These are phyloP conservation scores for Tolypocladium endophyticum DNA, from an alignment of 2,329 filamentous ascomycete species.

Conservation along the genomic window DNA sequence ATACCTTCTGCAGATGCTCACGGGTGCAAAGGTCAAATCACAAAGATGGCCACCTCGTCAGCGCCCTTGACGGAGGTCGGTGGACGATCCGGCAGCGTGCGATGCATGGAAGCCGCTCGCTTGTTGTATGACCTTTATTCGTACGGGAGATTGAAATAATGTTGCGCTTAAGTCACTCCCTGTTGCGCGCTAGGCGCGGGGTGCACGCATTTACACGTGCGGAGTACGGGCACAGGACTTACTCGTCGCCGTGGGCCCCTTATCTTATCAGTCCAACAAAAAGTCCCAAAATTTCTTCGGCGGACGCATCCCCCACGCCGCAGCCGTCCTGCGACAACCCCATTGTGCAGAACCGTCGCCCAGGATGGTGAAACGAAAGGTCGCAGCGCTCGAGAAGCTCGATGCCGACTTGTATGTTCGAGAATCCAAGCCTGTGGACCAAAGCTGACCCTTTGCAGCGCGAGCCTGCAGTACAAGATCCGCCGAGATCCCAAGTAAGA, in stretches of 20 bases:
- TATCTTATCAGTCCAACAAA: constrained; percentile 1
- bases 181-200: not conserved
- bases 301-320: not conserved
- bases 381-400: constrained; percentile 88
- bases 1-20: too few species aligned
- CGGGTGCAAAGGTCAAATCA: too few species aligned
- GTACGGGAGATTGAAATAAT: not conserved
- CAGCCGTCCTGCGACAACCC: not conserved
- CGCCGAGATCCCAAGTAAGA: constrained; percentile 68
- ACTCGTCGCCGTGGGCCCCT: not conserved
- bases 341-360: not conserved
- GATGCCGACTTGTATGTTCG: constrained; percentile 67
- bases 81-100: too few species aligned
- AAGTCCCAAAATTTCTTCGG: not conserved
- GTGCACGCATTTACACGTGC: not conserved
- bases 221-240: too few species aligned
- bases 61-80: too few species aligned
- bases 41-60: too few species aligned
- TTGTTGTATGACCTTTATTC: too few species aligned
- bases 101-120: too few species aligned
- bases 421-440: not conserved
- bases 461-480: constrained; percentile 87
- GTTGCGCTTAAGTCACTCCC: not conserved
- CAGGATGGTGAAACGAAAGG: constrained; percentile 74
- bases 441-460: constrained; percentile 36